Base-by-base conservation (phyloP, 495 filamentous ascomycete species). In the Penicillium desertorum region DNA sequence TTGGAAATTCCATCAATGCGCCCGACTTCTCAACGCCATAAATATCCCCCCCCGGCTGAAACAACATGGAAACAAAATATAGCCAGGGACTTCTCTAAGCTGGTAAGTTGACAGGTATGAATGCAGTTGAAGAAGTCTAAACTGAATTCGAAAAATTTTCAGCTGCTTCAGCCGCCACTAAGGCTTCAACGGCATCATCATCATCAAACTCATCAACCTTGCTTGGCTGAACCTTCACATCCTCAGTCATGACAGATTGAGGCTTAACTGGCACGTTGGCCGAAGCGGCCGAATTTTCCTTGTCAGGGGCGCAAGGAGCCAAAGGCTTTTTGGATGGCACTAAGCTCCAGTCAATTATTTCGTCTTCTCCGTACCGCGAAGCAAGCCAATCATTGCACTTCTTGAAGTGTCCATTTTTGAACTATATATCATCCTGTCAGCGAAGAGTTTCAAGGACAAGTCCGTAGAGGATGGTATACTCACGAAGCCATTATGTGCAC, bases 361-460 rank as follows among this genome's bases (percentile, higher is more conserved):
- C 85, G 5, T 85, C 87, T 32, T 79, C 77, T 2, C 95, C 94
- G 72, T 98, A 96, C 51, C 86, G 74, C 58, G 76, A 62, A 51
- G 78, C 77, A 32, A 98, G 76, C 93, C 94, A 98, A 63, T 91
- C 88, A 66, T 98, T 98, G 54, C 90, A 87, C 72, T 86, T 84
- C 62, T 80, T 86, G 70, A 96, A 98, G 74, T 98, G 95, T 0
- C 85, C 86, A 58, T 91, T 93, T 48, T 86, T 82, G 63, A 94
- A 92, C 86, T 88, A 65, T n/a, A 52, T 34, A 27, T 20, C 25
- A 17, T 39, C 14, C 16, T 20, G 37, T 29, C 10, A 30, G 29
- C 77, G 51, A 83, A 77, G 12, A 29, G 3, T 29, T 27, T 11
- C 25, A 14, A 25, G 11, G 16, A 43, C 5, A 41, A 51, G 30